phyloP scores from a whole-genome alignment of 108 stramenopile genomes.

The Tribonema minus region DNA sequence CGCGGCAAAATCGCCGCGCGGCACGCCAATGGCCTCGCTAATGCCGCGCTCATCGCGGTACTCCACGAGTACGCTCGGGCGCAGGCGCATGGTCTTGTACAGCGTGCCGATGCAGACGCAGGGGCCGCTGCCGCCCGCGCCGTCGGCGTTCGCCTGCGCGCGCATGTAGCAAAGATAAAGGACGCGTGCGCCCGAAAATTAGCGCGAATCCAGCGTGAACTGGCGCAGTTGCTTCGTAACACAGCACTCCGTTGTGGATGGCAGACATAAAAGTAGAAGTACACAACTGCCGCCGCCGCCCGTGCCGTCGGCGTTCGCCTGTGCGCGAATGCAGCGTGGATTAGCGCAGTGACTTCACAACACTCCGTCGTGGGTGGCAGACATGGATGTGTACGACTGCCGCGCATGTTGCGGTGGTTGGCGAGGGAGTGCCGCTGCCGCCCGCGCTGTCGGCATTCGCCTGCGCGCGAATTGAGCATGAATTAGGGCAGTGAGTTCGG shows the following conservation, averaged over 20 bases:
- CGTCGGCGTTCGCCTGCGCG: neutral
- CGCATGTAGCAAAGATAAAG: too few species aligned
- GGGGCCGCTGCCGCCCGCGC: neutral
- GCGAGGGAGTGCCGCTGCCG: neutral
- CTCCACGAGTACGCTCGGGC: constrained; percentile 54
- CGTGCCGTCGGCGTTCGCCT: neutral
- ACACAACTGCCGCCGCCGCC: neutral
- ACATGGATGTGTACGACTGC: too few species aligned
- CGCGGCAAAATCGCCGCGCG: constrained; percentile 41
- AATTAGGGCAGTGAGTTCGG: too few species aligned
- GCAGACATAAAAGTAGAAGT: too few species aligned
- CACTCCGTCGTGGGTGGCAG: too few species aligned
- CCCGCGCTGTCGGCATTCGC: neutral
- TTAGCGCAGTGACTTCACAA: too few species aligned
- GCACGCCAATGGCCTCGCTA: constrained; percentile 6
- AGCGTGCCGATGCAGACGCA: neutral
- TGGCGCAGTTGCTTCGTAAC: too few species aligned
- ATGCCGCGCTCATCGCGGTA: constrained; percentile 41
- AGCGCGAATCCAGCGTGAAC: too few species aligned
- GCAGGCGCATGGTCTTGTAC: constrained; percentile 37
- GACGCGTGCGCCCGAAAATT: too few species aligned
- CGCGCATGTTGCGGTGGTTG: too few species aligned
- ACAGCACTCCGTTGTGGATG: too few species aligned
- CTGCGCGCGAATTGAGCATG: too few species aligned
- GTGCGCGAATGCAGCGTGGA: neutral